A percentile compares a stretch with the other conserved stretches of the same genome.
These are phyloP conservation scores for Oryza meyeriana DNA, from an alignment of 176 grass and related monocot species.

Conservation along the genomic window DNA sequence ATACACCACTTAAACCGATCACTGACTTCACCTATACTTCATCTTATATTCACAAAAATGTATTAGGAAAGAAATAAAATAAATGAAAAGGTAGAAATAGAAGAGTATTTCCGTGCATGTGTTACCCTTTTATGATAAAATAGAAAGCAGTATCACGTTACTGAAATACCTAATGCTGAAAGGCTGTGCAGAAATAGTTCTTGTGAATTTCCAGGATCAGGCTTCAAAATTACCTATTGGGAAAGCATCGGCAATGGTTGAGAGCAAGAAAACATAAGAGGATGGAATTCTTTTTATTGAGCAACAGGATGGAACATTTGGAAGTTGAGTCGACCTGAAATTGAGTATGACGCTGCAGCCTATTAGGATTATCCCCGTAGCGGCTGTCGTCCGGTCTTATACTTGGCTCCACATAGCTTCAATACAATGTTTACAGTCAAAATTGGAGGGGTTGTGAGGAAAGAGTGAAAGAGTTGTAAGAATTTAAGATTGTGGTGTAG, in stretches of 20 bases:
- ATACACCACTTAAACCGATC: conserved; percentile 4
- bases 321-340: conserved; percentile 59
- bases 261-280: not conserved
- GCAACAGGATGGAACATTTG: not conserved
- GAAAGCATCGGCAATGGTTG: not conserved
- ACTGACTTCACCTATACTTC: not conserved
- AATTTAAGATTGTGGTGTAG: not conserved
- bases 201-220: conserved; percentile 88
- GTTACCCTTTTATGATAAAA: not conserved
- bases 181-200: conserved; percentile 89
- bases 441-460: not conserved
- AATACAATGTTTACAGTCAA: conserved; percentile 2
- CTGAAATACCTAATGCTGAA: conserved; percentile 68
- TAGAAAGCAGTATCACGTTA: not conserved
- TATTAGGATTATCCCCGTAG: conserved; percentile 97
- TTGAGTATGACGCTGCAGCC: conserved; percentile 91
- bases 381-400: conserved; percentile 91
- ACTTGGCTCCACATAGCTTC: conserved; percentile 88
- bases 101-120: not conserved
- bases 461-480: too few species aligned
- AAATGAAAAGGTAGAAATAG: not conserved
- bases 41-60: conserved; percentile 6
- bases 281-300: too few species aligned
- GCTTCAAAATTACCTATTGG: conserved; percentile 91
- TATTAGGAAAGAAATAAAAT: not conserved